Base-by-base conservation (phyloP, 2,329 filamentous ascomycete genomes). In the Fusarium aywerte region DNA sequence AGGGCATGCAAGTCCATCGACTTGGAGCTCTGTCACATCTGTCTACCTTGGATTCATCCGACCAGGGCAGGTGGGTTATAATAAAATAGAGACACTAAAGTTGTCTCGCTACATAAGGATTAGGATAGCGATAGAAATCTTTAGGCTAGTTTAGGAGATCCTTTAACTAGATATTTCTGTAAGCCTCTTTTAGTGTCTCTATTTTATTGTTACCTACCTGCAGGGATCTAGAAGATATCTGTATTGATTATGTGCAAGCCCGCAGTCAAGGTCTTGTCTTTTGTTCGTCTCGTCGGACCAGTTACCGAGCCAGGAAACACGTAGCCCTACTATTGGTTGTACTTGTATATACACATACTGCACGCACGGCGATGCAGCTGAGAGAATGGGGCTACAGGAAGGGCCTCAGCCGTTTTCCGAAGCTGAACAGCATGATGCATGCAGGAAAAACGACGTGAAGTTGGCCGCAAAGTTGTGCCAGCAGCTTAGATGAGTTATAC, bases 21-120 rank as follows among this genome's bases (percentile, higher is more conserved):
- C 36, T 49, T 67, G 59, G 53, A 58, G 54, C 55, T 48, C 44
- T 58, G 56, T 39, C 43, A 58, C 51, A 50, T 48, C 44, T 58
- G 56, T 39, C 43, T 53, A 25, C 43, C 18, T 62, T 47, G 33
- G 51, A 55, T 62, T 73, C 70, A 72, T 68, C 70, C 68, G 70
- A 66, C 36, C 70, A 72, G 56, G n/a, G n/a, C n/a, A n/a, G n/a
- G n/a, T n/a, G n/a, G n/a, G n/a, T n/a, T n/a, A n/a, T n/a, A n/a
- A n/a, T n/a, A n/a, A n/a, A n/a, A n/a, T n/a, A n/a, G n/a, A n/a
- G n/a, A n/a, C n/a, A n/a, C n/a, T n/a, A n/a, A n/a, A n/a, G n/a
- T n/a, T n/a, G n/a, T n/a, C n/a, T n/a, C n/a, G n/a, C n/a, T n/a
- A n/a, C n/a, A n/a, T n/a, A n/a, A n/a, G n/a, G n/a, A n/a, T n/a